phyloP scores from a whole-genome alignment of 495 filamentous ascomycete genomes.

The Tetracladium setigerum region DNA sequence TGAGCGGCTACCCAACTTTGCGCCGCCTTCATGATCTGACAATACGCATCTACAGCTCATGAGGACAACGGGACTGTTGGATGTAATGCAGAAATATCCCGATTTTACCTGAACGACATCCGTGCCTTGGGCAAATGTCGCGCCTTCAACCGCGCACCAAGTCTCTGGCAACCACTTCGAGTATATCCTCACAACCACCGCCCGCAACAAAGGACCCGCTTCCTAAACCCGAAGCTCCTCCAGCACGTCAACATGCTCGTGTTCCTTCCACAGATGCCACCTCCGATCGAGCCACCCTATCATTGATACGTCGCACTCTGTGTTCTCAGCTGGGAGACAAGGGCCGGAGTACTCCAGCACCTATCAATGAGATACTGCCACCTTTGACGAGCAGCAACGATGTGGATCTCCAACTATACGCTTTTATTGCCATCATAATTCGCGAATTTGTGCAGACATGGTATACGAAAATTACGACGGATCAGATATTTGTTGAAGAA shows the following conservation, averaged over 20 bases:
- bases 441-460: slow-evolving; percentile 84
- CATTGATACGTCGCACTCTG: slow-evolving; percentile 42
- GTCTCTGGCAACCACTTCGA: slow-evolving; percentile 14
- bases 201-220: slow-evolving; percentile 4
- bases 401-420: slow-evolving; percentile 87
- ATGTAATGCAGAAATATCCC: no score
- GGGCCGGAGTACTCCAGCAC: slow-evolving; percentile 23
- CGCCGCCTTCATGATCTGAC: no score
- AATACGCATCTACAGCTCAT: no score
- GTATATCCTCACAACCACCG: slow-evolving; percentile 13
- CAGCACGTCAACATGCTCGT: slow-evolving; percentile 4
- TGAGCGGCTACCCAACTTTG: no score
- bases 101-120: no score
- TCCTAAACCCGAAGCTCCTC: slow-evolving; percentile 6
- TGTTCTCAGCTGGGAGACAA: slow-evolving; percentile 34
- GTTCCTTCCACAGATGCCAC: slow-evolving; percentile 1
- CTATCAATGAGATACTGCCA: slow-evolving; percentile 73
- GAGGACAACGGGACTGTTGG: no score
- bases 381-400: slow-evolving; percentile 90
- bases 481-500: slow-evolving; percentile 79
- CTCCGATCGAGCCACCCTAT: slow-evolving; percentile 40
- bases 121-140: slow-evolving; percentile 17
- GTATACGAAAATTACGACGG: slow-evolving; percentile 88
- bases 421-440: slow-evolving; percentile 78
- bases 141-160: slow-evolving; percentile 15